Conservation (phyloP, 177 flowering plant species). For the Telopea speciosissima region DNA sequence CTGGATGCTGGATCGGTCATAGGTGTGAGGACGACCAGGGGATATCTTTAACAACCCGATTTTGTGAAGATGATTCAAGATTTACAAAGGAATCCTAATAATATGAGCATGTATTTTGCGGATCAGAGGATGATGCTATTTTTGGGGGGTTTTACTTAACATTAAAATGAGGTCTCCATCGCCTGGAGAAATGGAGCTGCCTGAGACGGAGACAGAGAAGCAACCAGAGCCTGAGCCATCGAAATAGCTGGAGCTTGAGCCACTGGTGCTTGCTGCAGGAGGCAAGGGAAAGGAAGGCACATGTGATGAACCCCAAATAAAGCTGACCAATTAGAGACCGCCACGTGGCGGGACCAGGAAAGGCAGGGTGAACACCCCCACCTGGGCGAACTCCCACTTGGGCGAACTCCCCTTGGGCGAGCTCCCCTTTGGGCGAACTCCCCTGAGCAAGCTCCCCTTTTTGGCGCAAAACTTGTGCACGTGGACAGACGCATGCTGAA, state of each 20-base stretch:
- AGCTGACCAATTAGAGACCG: too few species aligned
- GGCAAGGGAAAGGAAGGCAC: conserved; percentile 47
- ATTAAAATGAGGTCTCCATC: conserved; percentile 39
- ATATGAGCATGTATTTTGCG: conserved; percentile 57
- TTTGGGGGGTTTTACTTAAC: conserved; percentile 66
- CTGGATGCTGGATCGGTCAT: too few species aligned
- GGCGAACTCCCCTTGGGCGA: too few species aligned
- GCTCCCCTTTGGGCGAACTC: too few species aligned
- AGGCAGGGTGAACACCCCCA: too few species aligned
- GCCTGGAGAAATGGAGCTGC: conserved; percentile 44
- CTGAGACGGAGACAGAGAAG: conserved; percentile 23
- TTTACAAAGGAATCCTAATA: conserved; percentile 71
- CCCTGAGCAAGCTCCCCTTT: too few species aligned
- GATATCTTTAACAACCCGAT: conserved; percentile 73
- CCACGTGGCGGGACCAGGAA: too few species aligned
- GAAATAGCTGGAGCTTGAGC: conserved; percentile 35
- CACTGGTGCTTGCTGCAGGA: conserved; percentile 59
- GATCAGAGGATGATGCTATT: conserved; percentile 93
- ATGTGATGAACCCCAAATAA: too few species aligned
- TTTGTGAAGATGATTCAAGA: conserved; percentile 73
- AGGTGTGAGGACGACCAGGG: conserved; percentile 48
- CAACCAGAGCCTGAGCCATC: conserved; percentile 20
- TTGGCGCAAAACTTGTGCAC: too few species aligned
- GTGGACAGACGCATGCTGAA: too few species aligned
- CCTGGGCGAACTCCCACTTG: too few species aligned